phyloP scores from a whole-genome alignment of 2,329 filamentous ascomycete species.

The Tolypocladium cylindrosporum region DNA sequence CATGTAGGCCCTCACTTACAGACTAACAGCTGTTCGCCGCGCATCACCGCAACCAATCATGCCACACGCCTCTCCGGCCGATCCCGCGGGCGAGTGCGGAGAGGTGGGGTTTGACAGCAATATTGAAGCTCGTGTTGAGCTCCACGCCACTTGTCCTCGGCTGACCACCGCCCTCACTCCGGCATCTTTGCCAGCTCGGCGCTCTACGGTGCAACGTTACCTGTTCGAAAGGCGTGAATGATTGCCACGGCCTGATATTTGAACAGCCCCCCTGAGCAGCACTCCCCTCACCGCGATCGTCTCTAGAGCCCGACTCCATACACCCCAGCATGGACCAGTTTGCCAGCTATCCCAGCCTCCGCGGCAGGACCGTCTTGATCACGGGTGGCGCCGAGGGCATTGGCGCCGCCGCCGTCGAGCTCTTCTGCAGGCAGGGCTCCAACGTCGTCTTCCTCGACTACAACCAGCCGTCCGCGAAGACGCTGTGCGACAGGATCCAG shows the following conservation, averaged over 20 bases:
- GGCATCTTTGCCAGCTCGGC: neutral
- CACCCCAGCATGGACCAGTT: constrained; percentile 3
- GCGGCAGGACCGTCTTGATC: constrained; percentile 29
- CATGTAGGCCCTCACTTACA: too few species aligned
- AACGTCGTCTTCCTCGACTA: constrained; percentile 34
- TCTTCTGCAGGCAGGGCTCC: constrained; percentile 33
- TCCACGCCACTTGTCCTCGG: neutral
- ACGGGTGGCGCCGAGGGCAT: constrained; percentile 38
- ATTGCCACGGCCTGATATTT: neutral
- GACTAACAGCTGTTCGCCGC: too few species aligned
- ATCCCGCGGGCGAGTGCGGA: too few species aligned
- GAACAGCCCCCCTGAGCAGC: neutral
- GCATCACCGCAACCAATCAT: too few species aligned
- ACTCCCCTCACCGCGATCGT: neutral
- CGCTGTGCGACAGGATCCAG: constrained; percentile 16
- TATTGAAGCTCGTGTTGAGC: too few species aligned
- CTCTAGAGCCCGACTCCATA: neutral
- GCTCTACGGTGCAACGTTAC: neutral
- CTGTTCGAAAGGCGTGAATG: neutral
- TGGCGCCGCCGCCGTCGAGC: constrained; percentile 31
- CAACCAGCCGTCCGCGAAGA: constrained; percentile 17
- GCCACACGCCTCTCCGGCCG: too few species aligned
- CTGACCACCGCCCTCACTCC: neutral
- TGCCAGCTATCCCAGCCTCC: constrained; percentile 31
- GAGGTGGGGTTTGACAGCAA: too few species aligned